Conservation (phyloP, 768 basidiomycete genomes). For the Omphalotus guepiniiformis region DNA sequence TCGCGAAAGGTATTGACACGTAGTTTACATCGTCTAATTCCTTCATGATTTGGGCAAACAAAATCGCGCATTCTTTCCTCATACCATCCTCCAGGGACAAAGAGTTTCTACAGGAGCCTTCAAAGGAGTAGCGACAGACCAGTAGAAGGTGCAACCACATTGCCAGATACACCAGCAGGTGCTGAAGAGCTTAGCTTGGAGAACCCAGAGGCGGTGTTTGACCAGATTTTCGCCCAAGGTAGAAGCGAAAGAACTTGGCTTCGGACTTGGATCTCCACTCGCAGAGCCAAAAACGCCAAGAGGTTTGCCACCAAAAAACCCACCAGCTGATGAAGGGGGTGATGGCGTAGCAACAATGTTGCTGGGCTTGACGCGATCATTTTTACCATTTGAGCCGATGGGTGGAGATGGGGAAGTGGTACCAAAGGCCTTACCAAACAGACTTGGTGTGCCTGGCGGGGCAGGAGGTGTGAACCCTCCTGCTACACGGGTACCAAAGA, state of each 20-base stretch:
- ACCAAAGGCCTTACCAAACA: constrained; percentile 5
- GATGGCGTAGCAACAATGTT: background rate
- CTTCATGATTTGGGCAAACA: constrained; percentile 41
- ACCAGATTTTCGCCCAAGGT: no score
- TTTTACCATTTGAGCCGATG: no score
- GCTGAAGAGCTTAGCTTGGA: no score
- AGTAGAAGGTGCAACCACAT: background rate
- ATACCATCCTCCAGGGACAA: constrained; percentile 51
- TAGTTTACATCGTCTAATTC: constrained; percentile 59
- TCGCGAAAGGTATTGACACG: constrained; percentile 3
- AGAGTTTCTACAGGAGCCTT: background rate
- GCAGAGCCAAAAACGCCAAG: no score
- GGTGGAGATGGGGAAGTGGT: background rate
- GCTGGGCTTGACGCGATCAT: background rate
- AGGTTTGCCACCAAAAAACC: no score
- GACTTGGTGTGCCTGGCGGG: background rate
- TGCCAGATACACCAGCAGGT: no score
- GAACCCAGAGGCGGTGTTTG: no score
- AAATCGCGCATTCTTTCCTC: constrained; percentile 56
- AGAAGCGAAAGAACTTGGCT: no score
- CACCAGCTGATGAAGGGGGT: no score
- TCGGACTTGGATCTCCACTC: no score
- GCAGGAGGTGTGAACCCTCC: background rate
- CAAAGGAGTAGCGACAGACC: no score
- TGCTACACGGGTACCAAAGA: background rate